Percentiles rank a stretch among this genome's conserved stretches.
These are phyloP conservation scores for Annona squamosa DNA, from an alignment of 164 flowering plant genomes.

Conservation along the genomic window DNA sequence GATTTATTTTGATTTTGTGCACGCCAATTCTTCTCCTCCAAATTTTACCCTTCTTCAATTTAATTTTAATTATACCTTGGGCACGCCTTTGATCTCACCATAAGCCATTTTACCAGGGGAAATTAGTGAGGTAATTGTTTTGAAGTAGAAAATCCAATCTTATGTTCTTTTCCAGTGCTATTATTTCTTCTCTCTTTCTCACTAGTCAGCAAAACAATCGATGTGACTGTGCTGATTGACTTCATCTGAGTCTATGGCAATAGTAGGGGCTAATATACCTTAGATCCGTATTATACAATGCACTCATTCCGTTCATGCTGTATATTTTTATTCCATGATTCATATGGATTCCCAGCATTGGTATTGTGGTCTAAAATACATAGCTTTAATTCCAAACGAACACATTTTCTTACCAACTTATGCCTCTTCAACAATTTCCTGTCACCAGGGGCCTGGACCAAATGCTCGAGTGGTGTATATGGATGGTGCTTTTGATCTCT, in stretches of 20 bases:
- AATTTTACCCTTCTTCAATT: too few relatives aligned
- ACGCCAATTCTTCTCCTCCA: too few relatives aligned
- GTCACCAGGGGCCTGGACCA: conserved; percentile 70
- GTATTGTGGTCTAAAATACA: neutral
- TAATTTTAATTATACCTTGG: too few relatives aligned
- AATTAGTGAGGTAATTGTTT: too few relatives aligned
- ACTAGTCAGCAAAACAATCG: too few relatives aligned
- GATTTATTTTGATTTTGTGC: neutral
- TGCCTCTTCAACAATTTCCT: neutral
- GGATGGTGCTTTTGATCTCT: conserved; percentile 88
- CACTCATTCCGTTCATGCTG: neutral
- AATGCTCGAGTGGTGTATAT: conserved; percentile 75
- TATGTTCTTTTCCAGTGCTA: too few relatives aligned
- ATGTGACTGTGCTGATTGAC: too few relatives aligned
- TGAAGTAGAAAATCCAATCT: too few relatives aligned
- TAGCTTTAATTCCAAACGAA: neutral
- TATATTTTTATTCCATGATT: neutral
- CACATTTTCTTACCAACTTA: neutral
- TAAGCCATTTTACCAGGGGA: too few relatives aligned
- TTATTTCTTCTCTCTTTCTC: too few relatives aligned
- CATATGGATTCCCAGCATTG: neutral
- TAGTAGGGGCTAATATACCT: neutral
- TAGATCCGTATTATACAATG: neutral
- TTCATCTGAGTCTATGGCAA: neutral
- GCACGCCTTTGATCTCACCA: too few relatives aligned